Percentiles rank a stretch among this genome's conserved stretches.
Conservation (phyloP, 140 eudicot genomes). For the Cichorium intybus region DNA sequence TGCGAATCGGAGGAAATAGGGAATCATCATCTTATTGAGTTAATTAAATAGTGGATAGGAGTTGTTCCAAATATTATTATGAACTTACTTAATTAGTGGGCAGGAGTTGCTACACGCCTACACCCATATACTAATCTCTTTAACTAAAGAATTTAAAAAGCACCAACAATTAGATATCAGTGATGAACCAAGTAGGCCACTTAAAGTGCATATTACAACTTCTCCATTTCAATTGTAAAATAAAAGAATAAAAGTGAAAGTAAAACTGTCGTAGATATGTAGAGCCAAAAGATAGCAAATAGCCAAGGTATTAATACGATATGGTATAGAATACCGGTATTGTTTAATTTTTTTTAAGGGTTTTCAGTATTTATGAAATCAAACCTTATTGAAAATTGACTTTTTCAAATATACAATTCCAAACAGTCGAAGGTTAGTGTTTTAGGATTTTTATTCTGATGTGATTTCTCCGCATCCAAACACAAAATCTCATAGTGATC, state of each 20-base stretch:
- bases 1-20: neutral
- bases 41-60: neutral
- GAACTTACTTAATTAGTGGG: neutral
- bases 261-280: no score
- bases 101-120: neutral
- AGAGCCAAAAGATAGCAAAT: no score
- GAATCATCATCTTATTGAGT: neutral
- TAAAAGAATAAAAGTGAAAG: neutral
- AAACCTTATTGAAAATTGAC: no score
- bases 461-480: neutral
- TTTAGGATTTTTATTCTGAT: no score
- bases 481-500: slow-evolving; percentile 13
- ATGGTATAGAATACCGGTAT: no score
- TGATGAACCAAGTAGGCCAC: neutral
- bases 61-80: neutral
- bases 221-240: neutral
- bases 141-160: neutral
- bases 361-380: no score
- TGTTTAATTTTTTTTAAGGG: no score
- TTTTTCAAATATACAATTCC: no score
- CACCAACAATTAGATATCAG: neutral
- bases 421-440: no score
- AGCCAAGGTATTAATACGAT: no score
- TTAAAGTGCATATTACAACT: neutral
- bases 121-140: neutral